Conservation (phyloP, 495 filamentous ascomycete genomes). For the Aspergillus panamensis region DNA sequence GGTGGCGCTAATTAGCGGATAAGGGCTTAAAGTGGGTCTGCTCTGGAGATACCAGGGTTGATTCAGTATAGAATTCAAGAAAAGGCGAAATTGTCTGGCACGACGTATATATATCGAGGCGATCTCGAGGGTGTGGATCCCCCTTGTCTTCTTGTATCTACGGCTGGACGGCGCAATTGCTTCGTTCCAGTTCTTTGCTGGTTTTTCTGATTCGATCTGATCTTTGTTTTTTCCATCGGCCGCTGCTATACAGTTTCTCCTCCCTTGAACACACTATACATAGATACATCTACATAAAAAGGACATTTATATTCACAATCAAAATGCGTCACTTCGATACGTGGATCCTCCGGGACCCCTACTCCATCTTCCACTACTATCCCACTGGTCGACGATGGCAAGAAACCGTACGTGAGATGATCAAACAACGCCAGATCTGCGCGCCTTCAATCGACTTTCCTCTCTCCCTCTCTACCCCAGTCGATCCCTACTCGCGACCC, state of each 20-base stretch:
- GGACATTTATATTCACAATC: background rate
- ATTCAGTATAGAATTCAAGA: background rate
- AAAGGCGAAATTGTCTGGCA: background rate
- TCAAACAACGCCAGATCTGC: slow-evolving; percentile 42
- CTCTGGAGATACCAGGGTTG: background rate
- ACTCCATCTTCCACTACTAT: slow-evolving; percentile 47
- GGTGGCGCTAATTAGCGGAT: slow-evolving; percentile 6
- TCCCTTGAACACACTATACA: background rate
- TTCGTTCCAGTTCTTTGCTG: background rate
- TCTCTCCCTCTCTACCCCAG: slow-evolving; percentile 8
- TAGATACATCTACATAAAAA: background rate
- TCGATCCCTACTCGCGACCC: slow-evolving; percentile 20
- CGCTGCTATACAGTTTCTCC: background rate
- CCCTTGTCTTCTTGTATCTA: background rate
- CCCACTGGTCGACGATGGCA: slow-evolving; percentile 41
- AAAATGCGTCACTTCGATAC: slow-evolving; percentile 47
- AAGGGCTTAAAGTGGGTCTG: background rate
- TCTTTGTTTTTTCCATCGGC: background rate
- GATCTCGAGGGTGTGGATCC: background rate
- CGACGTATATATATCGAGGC: background rate
- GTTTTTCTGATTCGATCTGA: background rate
- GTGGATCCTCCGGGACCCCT: slow-evolving; percentile 46
- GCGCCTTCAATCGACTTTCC: slow-evolving; percentile 19
- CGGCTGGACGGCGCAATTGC: background rate
- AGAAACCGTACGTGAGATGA: slow-evolving; percentile 39